These are phyloP conservation scores for Ophiostoma sp. DNA, from an alignment of 2,329 filamentous ascomycete genomes.

Conservation along the genomic window DNA sequence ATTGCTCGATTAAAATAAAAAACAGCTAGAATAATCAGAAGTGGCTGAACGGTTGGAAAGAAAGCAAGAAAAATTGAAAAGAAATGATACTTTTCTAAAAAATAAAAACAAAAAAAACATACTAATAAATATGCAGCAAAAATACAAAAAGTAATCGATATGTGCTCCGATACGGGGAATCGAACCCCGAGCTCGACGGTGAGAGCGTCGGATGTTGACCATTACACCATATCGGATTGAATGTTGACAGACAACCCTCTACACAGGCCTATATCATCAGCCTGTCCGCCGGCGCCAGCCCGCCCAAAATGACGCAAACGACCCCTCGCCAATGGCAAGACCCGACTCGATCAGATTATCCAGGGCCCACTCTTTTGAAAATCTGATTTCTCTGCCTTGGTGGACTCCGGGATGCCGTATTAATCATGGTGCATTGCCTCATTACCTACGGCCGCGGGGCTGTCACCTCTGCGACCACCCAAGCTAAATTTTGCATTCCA, in stretches of 20 bases:
- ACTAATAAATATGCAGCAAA: not conserved
- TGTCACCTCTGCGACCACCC: not conserved
- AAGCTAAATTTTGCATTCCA: not conserved
- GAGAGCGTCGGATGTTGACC: constrained; percentile 27
- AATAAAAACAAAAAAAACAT: not conserved
- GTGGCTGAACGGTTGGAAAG: no score
- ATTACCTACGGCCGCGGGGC: not conserved
- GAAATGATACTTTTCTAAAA: not conserved
- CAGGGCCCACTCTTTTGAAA: constrained; percentile 9
- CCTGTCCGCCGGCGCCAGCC: not conserved
- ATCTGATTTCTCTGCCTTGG: constrained; percentile 8
- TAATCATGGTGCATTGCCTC: no score
- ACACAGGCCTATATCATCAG: not conserved
- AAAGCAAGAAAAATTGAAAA: no score
- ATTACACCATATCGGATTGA: constrained; percentile 28
- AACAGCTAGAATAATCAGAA: no score
- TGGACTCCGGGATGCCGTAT: no score
- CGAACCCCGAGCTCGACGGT: constrained; percentile 28
- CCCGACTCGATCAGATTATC: constrained; percentile 12
- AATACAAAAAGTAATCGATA: constrained; percentile 13
- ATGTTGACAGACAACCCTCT: not conserved
- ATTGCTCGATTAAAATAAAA: no score
- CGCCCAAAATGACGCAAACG: not conserved
- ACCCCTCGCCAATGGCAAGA: constrained; percentile 11
- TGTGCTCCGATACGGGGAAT: constrained; percentile 27